These are phyloP conservation scores for Xylariales sp. DNA, from an alignment of 2,329 filamentous ascomycete genomes.

Conservation along the genomic window DNA sequence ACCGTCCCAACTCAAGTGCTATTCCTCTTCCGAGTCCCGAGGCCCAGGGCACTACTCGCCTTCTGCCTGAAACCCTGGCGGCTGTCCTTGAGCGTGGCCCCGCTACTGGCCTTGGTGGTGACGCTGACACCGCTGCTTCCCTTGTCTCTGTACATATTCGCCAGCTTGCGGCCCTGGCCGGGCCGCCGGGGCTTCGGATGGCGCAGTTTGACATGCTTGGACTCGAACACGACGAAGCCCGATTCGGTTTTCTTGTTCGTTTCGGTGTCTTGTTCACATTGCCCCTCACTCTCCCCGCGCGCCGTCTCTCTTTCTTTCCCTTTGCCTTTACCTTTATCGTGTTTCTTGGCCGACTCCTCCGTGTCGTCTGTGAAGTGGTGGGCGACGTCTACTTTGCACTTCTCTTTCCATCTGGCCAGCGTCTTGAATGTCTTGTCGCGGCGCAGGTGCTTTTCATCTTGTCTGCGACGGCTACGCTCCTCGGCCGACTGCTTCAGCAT, in stretches of 20 bases:
- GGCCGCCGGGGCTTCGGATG: conserved; percentile 48
- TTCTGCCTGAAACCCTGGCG: conserved; percentile 24
- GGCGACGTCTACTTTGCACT: conserved; percentile 26
- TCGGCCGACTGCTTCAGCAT: conserved; percentile 41
- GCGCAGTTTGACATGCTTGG: conserved; percentile 45
- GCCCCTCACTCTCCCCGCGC: conserved; percentile 2
- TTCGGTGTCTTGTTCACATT: conserved; percentile 34
- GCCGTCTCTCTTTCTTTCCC: conserved; percentile 25
- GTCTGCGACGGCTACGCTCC: conserved; percentile 41
- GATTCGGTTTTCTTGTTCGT: conserved; percentile 49
- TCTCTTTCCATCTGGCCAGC: conserved; percentile 38
- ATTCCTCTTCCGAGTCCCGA: conserved; percentile 1
- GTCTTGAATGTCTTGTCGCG: conserved; percentile 37
- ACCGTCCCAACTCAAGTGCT: not conserved
- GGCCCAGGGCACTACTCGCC: conserved; percentile 34
- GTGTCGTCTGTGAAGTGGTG: not conserved
- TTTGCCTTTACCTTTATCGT: conserved; percentile 38
- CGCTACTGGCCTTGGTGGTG: conserved; percentile 31
- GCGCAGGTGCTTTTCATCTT: conserved; percentile 41
- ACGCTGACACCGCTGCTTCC: conserved; percentile 28
- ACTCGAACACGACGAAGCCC: conserved; percentile 49
- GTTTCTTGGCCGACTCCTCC: conserved; percentile 8
- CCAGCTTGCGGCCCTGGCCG: conserved; percentile 48
- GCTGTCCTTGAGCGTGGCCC: conserved; percentile 23
- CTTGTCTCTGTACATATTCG: conserved; percentile 51